Evolutionary conservation across 768 basidiomycete genomes (phyloP).

Genomic region (Trametes cubensis): DNA sequence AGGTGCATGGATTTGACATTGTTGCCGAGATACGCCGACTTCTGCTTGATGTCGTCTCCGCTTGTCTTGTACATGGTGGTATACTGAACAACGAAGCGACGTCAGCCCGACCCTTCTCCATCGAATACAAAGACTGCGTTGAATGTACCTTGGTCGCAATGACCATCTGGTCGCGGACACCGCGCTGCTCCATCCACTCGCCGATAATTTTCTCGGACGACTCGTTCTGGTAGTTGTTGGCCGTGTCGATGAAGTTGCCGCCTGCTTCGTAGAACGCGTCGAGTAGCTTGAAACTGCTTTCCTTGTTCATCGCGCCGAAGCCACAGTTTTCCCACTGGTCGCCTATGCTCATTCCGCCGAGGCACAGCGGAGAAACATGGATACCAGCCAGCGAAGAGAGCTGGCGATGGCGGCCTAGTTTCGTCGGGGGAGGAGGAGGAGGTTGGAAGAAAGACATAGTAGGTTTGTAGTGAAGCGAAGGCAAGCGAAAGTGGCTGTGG

Average conservation of each 20-base stretch:
- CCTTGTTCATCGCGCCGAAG: constrained; percentile 41
- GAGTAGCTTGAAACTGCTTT: constrained; percentile 41
- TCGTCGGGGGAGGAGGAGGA: constrained; percentile 28
- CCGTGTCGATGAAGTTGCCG: constrained; percentile 40
- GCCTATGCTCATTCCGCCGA: constrained; percentile 44
- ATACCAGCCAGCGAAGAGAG: constrained; percentile 40
- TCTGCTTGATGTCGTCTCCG: constrained; percentile 28
- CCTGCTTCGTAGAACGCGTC: constrained; percentile 42
- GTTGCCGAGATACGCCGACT: constrained; percentile 48
- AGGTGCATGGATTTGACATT: constrained; percentile 38
- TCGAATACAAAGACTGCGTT: too few relatives aligned
- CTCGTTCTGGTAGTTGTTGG: constrained; percentile 42
- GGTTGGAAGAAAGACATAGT: neutral
- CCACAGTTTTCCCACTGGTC: constrained; percentile 38
- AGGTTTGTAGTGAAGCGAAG: neutral
- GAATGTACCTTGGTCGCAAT: constrained; percentile 33
- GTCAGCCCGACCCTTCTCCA: neutral
- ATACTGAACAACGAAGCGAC: constrained; percentile 26
- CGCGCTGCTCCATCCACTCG: constrained; percentile 44
- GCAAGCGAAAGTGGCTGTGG: neutral
- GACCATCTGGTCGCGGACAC: constrained; percentile 42
- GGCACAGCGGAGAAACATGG: constrained; percentile 41
- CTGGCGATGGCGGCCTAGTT: constrained; percentile 36
- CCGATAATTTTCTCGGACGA: constrained; percentile 43
- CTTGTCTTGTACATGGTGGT: constrained; percentile 28